Evolutionary conservation across 148 eudicot species (phyloP).

Genomic region (Vaccinium macrocarpon): DNA sequence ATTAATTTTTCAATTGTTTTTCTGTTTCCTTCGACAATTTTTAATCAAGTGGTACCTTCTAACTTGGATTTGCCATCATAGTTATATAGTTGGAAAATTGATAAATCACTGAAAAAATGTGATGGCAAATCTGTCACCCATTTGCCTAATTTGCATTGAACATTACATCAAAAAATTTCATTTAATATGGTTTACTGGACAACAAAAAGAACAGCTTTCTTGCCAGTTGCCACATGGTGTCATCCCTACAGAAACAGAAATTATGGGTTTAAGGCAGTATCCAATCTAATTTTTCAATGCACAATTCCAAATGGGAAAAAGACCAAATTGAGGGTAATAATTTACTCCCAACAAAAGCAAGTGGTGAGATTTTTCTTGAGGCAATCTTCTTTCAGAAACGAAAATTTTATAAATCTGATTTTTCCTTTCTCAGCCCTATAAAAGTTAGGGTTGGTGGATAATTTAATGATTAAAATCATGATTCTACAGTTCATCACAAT

Average conservation of each 20-base stretch:
- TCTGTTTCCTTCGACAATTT: too few relatives aligned
- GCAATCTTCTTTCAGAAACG: not conserved
- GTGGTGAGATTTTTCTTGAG: not conserved
- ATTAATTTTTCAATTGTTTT: too few relatives aligned
- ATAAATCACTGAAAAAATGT: not conserved
- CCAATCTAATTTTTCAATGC: not conserved
- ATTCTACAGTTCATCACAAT: not conserved
- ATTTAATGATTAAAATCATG: not conserved
- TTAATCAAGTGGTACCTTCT: not conserved
- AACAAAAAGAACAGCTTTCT: not conserved
- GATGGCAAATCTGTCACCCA: not conserved
- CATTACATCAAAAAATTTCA: not conserved
- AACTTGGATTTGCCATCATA: not conserved
- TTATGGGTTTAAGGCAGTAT: not conserved
- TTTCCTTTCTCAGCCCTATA: not conserved
- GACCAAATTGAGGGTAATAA: not conserved
- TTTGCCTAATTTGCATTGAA: not conserved
- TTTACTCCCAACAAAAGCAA: not conserved
- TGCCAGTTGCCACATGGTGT: not conserved
- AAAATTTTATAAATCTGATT: not conserved
- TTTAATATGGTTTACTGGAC: not conserved
- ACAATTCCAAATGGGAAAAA: not conserved
- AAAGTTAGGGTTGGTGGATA: not conserved
- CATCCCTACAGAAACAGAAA: not conserved
- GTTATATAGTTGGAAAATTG: not conserved